Evolutionary conservation across 768 basidiomycete species (phyloP).

Genomic region (Boletellus ananas): DNA sequence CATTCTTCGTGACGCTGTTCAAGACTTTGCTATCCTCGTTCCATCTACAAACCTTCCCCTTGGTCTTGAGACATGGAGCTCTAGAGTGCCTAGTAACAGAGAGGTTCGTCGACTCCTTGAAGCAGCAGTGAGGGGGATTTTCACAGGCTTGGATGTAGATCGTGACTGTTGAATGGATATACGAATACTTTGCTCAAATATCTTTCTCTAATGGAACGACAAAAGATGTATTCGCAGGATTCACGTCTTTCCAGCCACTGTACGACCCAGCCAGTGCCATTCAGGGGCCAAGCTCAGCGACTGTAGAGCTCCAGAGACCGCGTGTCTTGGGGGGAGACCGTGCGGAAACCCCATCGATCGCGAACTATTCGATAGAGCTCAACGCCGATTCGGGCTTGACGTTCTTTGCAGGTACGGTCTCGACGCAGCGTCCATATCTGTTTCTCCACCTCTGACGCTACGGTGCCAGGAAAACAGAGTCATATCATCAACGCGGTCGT

Average conservation of each 20-base stretch:
- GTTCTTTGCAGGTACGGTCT: slow-evolving; percentile 1
- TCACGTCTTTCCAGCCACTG: slow-evolving; percentile 16
- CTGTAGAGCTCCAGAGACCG: not conserved
- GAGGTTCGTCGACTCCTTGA: not conserved
- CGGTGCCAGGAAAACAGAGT: not conserved
- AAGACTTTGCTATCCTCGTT: slow-evolving; percentile 15
- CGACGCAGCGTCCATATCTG: not conserved
- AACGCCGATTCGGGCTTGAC: not conserved
- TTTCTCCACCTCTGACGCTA: no score
- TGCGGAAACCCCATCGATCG: not conserved
- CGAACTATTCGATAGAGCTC: slow-evolving; percentile 7
- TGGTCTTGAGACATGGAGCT: not conserved
- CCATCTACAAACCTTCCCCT: slow-evolving; percentile 23
- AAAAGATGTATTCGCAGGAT: slow-evolving; percentile 12
- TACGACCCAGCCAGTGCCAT: not conserved
- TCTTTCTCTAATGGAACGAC: slow-evolving; percentile 14
- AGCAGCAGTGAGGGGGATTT: not conserved
- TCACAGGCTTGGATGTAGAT: not conserved
- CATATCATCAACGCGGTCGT: slow-evolving; percentile 1
- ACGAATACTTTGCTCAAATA: slow-evolving; percentile 18
- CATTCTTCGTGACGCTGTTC: not conserved
- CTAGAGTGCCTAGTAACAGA: not conserved
- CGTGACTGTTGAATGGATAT: slow-evolving; percentile 10
- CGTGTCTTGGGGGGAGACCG: no score
- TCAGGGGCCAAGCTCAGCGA: not conserved